Evolutionary conservation across 805 yeast genomes (phyloP), one percentile per base, ranked within the genome.

Genomic region (Wickerhamiella alocasiicola): DNA sequence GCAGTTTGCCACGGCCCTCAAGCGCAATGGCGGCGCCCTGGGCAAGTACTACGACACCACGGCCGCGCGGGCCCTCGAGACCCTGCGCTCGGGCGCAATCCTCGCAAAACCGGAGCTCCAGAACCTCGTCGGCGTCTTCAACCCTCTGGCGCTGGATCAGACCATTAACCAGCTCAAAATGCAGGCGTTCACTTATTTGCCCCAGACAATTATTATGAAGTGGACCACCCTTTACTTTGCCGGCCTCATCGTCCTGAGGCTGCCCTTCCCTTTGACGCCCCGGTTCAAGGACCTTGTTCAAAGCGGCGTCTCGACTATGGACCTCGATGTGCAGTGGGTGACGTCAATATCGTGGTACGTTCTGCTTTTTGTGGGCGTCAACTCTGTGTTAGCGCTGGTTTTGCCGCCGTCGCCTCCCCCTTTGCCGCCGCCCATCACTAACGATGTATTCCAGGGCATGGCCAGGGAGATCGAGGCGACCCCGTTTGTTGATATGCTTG

Each of bases 321-420:
- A 88, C 52, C 65, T 91, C 44, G 91, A 87, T 55, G 95, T 78
- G 6, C 66, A 94, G 20, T 91, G 94, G 75, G 97, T 91, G 13
- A 78, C 91, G 27, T 77, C 95, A 2, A 79, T 91, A 16, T 84
- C 96, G 4, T 91, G 97, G 97, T 91, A 88, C 58, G 82, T 91
- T 57, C 81, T 88, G 41, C 81, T 84, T 42, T 72, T 84, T 46
- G 59, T 87, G 38, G 97, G 97, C 21, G 68, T 91, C 45, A 72
- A 74, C 49, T 80, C 95, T 0, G 76, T 91, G 1, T 80, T 78
- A 56, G 70, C 81, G 28, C 67, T 88, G 40, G 47, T 85, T 6
- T 68, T 83, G 12, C 41, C 41, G 21, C 35, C 27, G 11, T 5
- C 23, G 15, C 4, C 32, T 13, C 35, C 35, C 11, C 41, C 19